Percentiles rank a stretch among this genome's conserved stretches.
Evolutionary conservation across 495 filamentous ascomycete genomes (phyloP).

Genomic region (Neurospora pannonica): DNA sequence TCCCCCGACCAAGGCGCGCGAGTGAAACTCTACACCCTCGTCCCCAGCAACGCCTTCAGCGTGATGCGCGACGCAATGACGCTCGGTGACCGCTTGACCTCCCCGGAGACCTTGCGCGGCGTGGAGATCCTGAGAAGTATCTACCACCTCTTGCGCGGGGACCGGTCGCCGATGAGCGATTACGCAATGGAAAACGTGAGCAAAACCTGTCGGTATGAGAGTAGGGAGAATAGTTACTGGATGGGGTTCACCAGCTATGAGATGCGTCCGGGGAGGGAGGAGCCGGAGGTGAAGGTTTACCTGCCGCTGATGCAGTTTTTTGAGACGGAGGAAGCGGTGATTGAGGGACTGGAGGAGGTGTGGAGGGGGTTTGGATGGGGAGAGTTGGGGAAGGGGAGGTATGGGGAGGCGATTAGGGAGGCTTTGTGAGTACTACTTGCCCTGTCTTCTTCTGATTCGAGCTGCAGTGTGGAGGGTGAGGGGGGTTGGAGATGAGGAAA

Average conservation of each 20-base stretch:
- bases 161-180: background rate
- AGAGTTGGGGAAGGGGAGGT: background rate
- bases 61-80: background rate
- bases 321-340: background rate
- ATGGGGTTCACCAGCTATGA: background rate
- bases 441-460: background rate
- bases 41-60: background rate
- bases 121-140: background rate
- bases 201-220: background rate
- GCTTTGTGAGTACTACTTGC: background rate
- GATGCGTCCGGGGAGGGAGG: background rate
- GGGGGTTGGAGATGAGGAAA: background rate
- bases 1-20: background rate
- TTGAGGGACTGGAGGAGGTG: background rate
- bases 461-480: background rate
- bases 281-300: background rate
- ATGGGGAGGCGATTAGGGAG: background rate
- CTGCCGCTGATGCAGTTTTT: background rate
- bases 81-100: background rate
- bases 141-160: background rate
- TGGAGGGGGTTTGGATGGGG: background rate
- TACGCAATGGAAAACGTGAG: background rate
- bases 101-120: background rate
- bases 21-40: background rate
- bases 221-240: background rate